Percentiles rank a stretch among this genome's conserved stretches.
These are phyloP conservation scores for Aureobasidium sp. DNA, from an alignment of 2,329 filamentous ascomycete species.

Conservation along the genomic window DNA sequence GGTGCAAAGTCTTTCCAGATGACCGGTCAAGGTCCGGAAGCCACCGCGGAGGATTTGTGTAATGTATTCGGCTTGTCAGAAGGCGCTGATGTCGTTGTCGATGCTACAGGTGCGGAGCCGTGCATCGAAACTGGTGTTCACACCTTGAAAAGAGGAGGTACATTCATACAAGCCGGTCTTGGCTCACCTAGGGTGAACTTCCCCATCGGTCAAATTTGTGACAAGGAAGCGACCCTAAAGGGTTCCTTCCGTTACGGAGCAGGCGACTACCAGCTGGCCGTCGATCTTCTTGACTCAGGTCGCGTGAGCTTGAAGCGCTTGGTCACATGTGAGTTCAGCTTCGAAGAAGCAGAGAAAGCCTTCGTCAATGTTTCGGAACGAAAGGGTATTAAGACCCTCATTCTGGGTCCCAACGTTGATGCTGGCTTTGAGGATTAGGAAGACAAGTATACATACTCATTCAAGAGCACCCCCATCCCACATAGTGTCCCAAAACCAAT, in stretches of 20 bases:
- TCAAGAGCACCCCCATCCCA: too few relatives aligned
- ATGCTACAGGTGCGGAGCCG: slow-evolving; percentile 82
- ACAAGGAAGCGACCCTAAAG: slow-evolving; percentile 85
- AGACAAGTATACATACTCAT: too few relatives aligned
- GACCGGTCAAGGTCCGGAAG: slow-evolving; percentile 33
- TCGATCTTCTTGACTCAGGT: slow-evolving; percentile 77
- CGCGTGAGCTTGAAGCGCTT: slow-evolving; percentile 79
- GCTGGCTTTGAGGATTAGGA: too few relatives aligned
- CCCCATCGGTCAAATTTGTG: slow-evolving; percentile 88
- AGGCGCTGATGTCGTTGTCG: slow-evolving; percentile 83
- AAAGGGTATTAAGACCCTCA: slow-evolving; percentile 73
- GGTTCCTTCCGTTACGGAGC: slow-evolving; percentile 62
- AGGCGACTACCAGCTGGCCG: slow-evolving; percentile 83
- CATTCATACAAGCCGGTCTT: slow-evolving; percentile 88
- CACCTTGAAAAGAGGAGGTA: slow-evolving; percentile 73
- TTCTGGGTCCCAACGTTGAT: slow-evolving; percentile 45
- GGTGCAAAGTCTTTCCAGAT: slow-evolving; percentile 31
- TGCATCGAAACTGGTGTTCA: slow-evolving; percentile 81
- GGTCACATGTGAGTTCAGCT: slow-evolving; percentile 78
- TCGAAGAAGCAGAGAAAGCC: slow-evolving; percentile 83
- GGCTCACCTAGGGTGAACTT: slow-evolving; percentile 86
- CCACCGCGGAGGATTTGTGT: slow-evolving; percentile 26
- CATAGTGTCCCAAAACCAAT: too few relatives aligned
- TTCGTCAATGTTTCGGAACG: slow-evolving; percentile 88
- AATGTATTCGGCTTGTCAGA: slow-evolving; percentile 26